Evolutionary conservation across 139 green algal genomes (phyloP), one percentile per base, ranked within the genome.

Genomic region (Pleodorina starrii): DNA sequence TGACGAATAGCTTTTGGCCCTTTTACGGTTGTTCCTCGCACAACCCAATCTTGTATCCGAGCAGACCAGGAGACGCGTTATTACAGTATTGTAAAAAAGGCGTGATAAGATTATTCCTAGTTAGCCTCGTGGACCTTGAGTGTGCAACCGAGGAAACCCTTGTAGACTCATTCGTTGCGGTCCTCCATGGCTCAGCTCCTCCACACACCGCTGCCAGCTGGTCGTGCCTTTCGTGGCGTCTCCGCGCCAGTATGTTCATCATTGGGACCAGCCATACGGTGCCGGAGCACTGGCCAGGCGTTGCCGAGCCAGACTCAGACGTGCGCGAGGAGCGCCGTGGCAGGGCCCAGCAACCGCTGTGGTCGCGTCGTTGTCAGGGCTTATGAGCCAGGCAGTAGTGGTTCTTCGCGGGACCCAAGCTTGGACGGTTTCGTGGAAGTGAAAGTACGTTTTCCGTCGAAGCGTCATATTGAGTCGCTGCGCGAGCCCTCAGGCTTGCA

Each of bases 401-500:
- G 86, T 3, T 43, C 68, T 2, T 81, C 86, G 6, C 60, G 63
- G 27, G 75, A 85, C 66, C 50, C 57, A 14, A 89, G 85, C 85
- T 48, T 86, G 69, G 69, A 89, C 3, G 84, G 50, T 23, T 89
- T 63, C 84, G 69, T 89, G 11, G 84, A 89, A 29, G 84, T 89
- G 3, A 89, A 91, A 84, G 85, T 90, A 46, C 59, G 76, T 40
- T 7, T 68, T 82, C 38, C 27, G 71, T 19, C 38, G 60, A 78
- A 74, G 36, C n/a, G n/a, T n/a, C n/a, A n/a, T n/a, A n/a, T n/a
- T n/a, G n/a, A n/a, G n/a, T n/a, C n/a, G n/a, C n/a, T n/a, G n/a
- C n/a, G n/a, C n/a, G n/a, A n/a, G n/a, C n/a, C n/a, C n/a, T n/a
- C n/a, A n/a, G n/a, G 10, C 48, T 14, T 19, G 60, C 42, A 40